Base-by-base conservation (phyloP, 1,139 yeast species). In the Sporopachydermia cereana region DNA sequence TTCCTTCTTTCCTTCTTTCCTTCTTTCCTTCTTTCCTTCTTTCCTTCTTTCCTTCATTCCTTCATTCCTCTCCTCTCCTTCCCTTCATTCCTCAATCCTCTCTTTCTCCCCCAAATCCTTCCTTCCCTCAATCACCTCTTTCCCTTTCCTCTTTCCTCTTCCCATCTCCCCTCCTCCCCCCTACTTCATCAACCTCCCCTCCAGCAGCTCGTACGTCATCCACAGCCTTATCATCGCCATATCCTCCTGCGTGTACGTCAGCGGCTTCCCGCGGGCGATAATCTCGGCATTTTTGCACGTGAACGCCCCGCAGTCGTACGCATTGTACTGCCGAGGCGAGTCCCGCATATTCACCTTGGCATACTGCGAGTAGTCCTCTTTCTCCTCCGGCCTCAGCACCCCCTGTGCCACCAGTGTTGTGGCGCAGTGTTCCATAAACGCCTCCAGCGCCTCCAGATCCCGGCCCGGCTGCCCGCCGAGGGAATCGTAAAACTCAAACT, bases 271-370 rank as follows among this genome's bases (percentile, higher is more conserved):
- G 46, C 75, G 59, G 17, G 85, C 67, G 42, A 84, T 55, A 44
- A 72, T 79, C 45, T 77, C 74, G 1, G 86, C 85, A 48, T 83
- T 82, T 47, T 86, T 76, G 60, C 96, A 84, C 5, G 94, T 76
- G 57, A 89, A 91, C 1, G 91, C 95, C 1, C 99, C 99, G 64
- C 99, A 93, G 60, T 93, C 99, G 53, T 62, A 84, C 0, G 96
- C 96, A 58, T 93, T 93, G 27, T 72, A 68, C 60, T 93, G 99
- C 53, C 81, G 86, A 0, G 98, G 98, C 31, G 89, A 76, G 23
- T 69, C 66, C 31, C 22, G 68, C 25, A 47, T 62, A 67, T 22
- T 61, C 46, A 57, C 64, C 2, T 65, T 66, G 36, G 55, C 52
- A 41, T 63, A 59, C 48, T 58, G 55, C 51, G 72, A 69, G 23